These are phyloP conservation scores for Fomitopsis betulina DNA, from an alignment of 1,284 basidiomycete species.

Conservation along the genomic window DNA sequence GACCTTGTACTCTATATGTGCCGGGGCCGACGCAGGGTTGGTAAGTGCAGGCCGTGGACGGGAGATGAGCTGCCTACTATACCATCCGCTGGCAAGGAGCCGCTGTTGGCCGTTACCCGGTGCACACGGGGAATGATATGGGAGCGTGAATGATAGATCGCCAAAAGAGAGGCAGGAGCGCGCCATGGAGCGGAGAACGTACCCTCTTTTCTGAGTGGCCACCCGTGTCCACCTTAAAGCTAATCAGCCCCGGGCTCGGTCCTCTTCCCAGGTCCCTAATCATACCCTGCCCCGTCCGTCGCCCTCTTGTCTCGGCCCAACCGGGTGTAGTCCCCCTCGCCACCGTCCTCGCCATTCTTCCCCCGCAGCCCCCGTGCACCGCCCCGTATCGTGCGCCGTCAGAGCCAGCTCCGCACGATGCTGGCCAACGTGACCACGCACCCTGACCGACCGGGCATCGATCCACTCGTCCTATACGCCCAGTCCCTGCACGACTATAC, in stretches of 20 bases:
- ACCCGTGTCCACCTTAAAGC: constrained; percentile 7
- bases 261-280: neutral
- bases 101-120: neutral
- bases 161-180: neutral
- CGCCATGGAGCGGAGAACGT: constrained; percentile 6
- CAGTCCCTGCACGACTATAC: constrained; percentile 65
- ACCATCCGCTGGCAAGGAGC: no score
- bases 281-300: neutral
- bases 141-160: neutral
- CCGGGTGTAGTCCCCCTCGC: neutral
- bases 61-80: no score
- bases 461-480: constrained; percentile 48
- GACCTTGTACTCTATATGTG: no score
- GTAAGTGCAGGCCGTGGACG: no score
- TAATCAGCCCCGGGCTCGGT: neutral
- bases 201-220: constrained; percentile 4
- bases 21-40: no score
- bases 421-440: constrained; percentile 13
- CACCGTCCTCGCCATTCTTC: neutral
- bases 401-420: constrained; percentile 10
- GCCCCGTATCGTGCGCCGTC: neutral
- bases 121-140: constrained; percentile 1
- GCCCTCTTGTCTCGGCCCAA: neutral
- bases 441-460: constrained; percentile 12
- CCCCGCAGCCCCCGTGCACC: neutral